phyloP scores from a whole-genome alignment of 805 yeast genomes.

The Kluyveromyces lactis region DNA sequence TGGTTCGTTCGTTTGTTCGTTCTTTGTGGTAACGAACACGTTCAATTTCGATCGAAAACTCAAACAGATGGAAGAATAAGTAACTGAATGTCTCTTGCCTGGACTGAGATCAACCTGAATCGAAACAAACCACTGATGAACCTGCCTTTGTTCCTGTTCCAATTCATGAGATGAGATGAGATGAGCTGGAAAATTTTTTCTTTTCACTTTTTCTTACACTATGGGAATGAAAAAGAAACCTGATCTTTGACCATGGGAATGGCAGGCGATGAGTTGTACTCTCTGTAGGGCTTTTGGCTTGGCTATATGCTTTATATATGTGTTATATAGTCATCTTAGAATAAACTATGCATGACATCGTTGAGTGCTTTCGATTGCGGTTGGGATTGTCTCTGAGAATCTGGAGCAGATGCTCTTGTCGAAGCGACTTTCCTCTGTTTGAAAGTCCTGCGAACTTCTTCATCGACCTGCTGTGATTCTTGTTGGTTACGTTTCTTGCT shows the following conservation, averaged over 20 bases:
- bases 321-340: constrained; percentile 24
- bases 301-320: too few relatives aligned
- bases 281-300: too few relatives aligned
- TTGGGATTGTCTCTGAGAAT: constrained; percentile 33
- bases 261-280: too few relatives aligned
- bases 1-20: too few relatives aligned
- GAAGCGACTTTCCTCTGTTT: constrained; percentile 64
- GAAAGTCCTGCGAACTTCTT: constrained; percentile 43
- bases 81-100: too few relatives aligned
- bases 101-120: too few relatives aligned
- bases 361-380: constrained; percentile 33
- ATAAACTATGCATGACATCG: constrained; percentile 45
- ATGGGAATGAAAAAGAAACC: too few relatives aligned
- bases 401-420: constrained; percentile 55
- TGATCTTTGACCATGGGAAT: too few relatives aligned
- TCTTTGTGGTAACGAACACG: background rate
- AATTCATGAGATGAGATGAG: constrained; percentile 21
- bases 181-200: constrained; percentile 8
- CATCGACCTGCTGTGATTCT: constrained; percentile 17
- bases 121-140: too few relatives aligned
- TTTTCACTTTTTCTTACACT: background rate
- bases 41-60: background rate
- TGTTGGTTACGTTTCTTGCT: constrained; percentile 25
- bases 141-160: too few relatives aligned
- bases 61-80: background rate